phyloP scores from a whole-genome alignment of 345 rosid genomes.

The Brassica carinata region DNA sequence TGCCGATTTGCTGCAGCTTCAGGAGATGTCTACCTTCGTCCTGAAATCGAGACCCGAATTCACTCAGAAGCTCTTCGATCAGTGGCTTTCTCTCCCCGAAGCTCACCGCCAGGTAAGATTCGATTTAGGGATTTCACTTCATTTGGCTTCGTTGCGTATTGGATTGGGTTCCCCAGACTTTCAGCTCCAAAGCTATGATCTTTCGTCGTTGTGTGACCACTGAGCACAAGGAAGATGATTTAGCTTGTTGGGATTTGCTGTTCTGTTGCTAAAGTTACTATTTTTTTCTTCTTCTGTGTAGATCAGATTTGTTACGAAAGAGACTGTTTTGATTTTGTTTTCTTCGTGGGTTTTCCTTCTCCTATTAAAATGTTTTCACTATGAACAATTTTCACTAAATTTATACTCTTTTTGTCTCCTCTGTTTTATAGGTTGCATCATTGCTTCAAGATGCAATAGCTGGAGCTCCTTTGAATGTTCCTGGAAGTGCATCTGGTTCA shows the following conservation, averaged over 20 bases:
- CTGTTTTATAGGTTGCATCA: conserved; percentile 56
- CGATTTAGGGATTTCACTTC: neutral
- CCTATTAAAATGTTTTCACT: neutral
- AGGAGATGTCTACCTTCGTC: conserved; percentile 71
- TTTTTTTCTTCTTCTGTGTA: conserved; percentile 2
- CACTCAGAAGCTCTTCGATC: conserved; percentile 77
- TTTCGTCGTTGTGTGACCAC: neutral
- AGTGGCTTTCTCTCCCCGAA: conserved; percentile 95
- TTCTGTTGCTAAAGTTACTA: neutral
- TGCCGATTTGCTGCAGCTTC: conserved; percentile 81
- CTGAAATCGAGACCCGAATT: conserved; percentile 77
- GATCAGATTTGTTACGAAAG: neutral
- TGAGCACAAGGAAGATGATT: neutral
- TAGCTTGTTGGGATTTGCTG: neutral
- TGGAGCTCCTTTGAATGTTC: conserved; percentile 71
- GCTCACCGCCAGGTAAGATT: conserved; percentile 67
- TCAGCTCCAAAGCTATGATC: neutral
- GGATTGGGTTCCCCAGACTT: neutral
- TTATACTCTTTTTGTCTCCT: neutral
- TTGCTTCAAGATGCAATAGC: conserved; percentile 82
- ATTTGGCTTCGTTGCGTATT: neutral
- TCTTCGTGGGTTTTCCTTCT: neutral
- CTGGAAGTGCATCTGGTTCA: conserved; percentile 64
- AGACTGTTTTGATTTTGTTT: neutral
- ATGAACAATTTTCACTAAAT: neutral